Evolutionary conservation across 129 eudicot genomes (phyloP).

Genomic region (Lactuca sativa): DNA sequence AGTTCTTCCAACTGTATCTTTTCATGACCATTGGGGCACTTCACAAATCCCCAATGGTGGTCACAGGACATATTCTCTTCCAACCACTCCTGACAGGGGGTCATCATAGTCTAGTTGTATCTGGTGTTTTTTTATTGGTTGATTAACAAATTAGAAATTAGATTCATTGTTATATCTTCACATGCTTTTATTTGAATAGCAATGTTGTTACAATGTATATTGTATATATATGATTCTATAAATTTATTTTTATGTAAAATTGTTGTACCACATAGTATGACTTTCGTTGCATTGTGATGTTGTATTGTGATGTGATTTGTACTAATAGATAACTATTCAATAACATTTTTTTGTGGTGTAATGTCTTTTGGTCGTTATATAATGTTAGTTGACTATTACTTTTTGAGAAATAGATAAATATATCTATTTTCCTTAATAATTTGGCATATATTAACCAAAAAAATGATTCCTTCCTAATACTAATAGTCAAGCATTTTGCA

Average conservation of each 20-base stretch:
- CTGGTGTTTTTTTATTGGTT: not conserved
- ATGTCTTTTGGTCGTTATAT: no score
- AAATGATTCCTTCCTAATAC: no score
- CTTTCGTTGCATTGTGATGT: not conserved
- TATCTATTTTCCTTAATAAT: no score
- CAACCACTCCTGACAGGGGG: conserved; percentile 30
- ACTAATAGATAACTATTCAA: not conserved
- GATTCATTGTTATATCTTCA: not conserved
- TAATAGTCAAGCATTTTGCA: no score
- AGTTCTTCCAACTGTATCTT: conserved; percentile 35
- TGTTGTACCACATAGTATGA: conserved; percentile 2
- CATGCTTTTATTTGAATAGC: conserved; percentile 37
- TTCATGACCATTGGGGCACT: conserved; percentile 29
- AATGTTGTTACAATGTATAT: conserved; percentile 6
- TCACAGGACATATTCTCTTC: conserved; percentile 34
- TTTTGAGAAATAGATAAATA: no score
- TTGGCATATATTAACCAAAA: no score
- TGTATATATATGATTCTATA: conserved; percentile 20
- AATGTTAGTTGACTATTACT: no score
- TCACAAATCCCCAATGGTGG: conserved; percentile 9
- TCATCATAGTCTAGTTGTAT: not conserved
- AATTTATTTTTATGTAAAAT: conserved; percentile 10
- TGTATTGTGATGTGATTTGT: not conserved
- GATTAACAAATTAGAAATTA: conserved; percentile 15
- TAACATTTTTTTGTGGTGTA: no score